Evolutionary conservation across 805 yeast species (phyloP), one percentile per base, ranked within the genome.

Genomic region (Phaffomyces opuntiae): DNA sequence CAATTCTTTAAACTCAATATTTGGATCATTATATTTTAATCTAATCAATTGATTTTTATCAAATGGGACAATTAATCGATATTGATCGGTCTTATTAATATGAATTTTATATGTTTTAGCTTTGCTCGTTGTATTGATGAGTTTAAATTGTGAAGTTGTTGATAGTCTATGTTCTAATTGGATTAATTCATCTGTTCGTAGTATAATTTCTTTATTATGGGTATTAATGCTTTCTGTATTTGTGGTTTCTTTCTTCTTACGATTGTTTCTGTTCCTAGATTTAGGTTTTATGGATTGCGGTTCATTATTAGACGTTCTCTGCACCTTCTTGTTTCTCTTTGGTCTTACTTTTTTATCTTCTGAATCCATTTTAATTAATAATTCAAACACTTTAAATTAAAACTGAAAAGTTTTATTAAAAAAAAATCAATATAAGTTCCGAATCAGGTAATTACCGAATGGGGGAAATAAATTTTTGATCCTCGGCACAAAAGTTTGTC

Each of bases 1-100:
- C 7, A 45, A 17, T 13, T 33, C 36, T 14, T 26, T 16, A 3
- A 24, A 26, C 11, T 38, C 34, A 21, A 25, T 34, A 8, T n/a
- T 14, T 9, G 36, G 17, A 14, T 42, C 42, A 42, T 38, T 26
- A 4, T 40, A 13, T 19, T 29, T 36, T 16, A 45, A 24, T 26
- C 29, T 38, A 13, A 52, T 21, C 1, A 52, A 46, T 8, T 50
- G 44, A 4, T 38, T 26, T 35, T 45, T 50, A 19, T 43, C 31
- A 6, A 51, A 40, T 14, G 62, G 62, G 9, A 57, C 38, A 3
- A 47, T 49, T 11, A 57, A 39, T 27, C 47, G 55, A 43, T 47
- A 56, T 1, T 48, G 33, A 7, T 54, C 56, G 3, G 29, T 46
- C 4, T 47, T 45, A 5, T 42, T 45, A 11, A 52, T 38, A 7